Evolutionary conservation across 1,139 yeast species (phyloP).

Genomic region (Yamadazyma friedrichii): DNA sequence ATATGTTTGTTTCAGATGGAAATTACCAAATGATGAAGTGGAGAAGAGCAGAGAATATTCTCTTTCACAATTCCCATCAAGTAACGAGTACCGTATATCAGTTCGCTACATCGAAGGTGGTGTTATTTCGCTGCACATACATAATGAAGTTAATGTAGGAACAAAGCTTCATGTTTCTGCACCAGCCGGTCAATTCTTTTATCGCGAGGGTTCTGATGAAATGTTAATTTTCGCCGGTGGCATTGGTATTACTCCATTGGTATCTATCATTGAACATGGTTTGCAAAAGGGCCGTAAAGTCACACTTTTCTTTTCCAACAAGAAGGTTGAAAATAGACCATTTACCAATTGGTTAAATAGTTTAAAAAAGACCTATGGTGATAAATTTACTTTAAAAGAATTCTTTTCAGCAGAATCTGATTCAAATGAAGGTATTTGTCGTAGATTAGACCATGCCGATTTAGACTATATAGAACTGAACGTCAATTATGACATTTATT

Average conservation of each 20-base stretch:
- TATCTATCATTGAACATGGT: conserved; percentile 49
- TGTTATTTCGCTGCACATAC: conserved; percentile 52
- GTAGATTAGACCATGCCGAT: background rate
- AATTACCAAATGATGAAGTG: conserved; percentile 25
- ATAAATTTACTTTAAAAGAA: background rate
- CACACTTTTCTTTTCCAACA: conserved; percentile 30
- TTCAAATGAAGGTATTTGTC: conserved; percentile 17
- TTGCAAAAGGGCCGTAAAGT: conserved; percentile 26
- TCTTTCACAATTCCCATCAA: conserved; percentile 32
- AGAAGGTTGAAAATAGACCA: conserved; percentile 22
- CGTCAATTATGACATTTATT: conserved; percentile 25
- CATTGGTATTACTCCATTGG: conserved; percentile 66
- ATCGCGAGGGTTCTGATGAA: conserved; percentile 29
- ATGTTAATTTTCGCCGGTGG: conserved; percentile 57
- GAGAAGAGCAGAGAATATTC: conserved; percentile 54
- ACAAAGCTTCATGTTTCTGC: conserved; percentile 52
- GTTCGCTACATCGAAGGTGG: conserved; percentile 50
- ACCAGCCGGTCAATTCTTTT: conserved; percentile 57
- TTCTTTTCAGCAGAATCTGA: background rate
- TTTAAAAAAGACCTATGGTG: conserved; percentile 16
- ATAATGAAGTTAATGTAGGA: conserved; percentile 49
- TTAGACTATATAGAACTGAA: conserved; percentile 8
- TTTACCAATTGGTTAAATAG: conserved; percentile 24
- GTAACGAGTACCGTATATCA: conserved; percentile 49
- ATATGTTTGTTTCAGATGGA: conserved; percentile 54